Evolutionary conservation across 805 yeast species (phyloP).

Genomic region (Zygoascus flipseniorum): DNA sequence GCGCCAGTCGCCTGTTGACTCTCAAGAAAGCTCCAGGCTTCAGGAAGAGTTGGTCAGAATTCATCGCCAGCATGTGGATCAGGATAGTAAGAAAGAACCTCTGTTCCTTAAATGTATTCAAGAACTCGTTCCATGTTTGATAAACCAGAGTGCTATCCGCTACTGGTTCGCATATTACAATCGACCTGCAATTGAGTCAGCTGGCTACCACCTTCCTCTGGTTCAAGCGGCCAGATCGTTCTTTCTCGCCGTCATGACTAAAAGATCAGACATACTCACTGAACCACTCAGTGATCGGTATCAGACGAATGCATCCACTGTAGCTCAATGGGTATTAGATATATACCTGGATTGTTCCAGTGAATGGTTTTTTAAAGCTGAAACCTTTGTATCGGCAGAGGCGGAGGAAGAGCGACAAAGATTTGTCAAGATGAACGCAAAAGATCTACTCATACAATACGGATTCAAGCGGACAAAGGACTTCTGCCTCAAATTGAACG

Average conservation of each 20-base stretch:
- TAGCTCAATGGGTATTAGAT: constrained; percentile 21
- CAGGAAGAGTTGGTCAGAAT: constrained; percentile 29
- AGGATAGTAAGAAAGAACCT: constrained; percentile 16
- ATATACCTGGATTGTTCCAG: constrained; percentile 15
- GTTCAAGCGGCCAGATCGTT: constrained; percentile 28
- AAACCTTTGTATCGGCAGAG: constrained; percentile 25
- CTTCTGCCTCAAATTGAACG: constrained; percentile 33
- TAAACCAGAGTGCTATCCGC: constrained; percentile 23
- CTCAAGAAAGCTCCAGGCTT: constrained; percentile 21
- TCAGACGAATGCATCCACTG: constrained; percentile 15
- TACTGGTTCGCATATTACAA: constrained; percentile 45
- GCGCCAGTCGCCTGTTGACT: constrained; percentile 11
- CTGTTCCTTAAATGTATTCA: constrained; percentile 25
- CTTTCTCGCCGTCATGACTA: constrained; percentile 22
- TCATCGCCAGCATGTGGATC: constrained; percentile 14
- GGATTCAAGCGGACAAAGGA: constrained; percentile 32
- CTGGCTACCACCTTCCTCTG: constrained; percentile 39
- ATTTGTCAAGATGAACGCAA: constrained; percentile 39
- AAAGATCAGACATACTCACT: constrained; percentile 6
- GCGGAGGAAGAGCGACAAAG: constrained; percentile 39
- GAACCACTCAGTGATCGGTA: constrained; percentile 8
- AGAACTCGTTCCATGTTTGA: constrained; percentile 26
- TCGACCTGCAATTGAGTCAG: constrained; percentile 49
- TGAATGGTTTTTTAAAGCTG: background rate
- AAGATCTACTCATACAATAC: constrained; percentile 33